Percentiles rank a stretch among this genome's conserved stretches.
phyloP scores from a whole-genome alignment of 176 grass and related monocot genomes.

The Chloris gayana region DNA sequence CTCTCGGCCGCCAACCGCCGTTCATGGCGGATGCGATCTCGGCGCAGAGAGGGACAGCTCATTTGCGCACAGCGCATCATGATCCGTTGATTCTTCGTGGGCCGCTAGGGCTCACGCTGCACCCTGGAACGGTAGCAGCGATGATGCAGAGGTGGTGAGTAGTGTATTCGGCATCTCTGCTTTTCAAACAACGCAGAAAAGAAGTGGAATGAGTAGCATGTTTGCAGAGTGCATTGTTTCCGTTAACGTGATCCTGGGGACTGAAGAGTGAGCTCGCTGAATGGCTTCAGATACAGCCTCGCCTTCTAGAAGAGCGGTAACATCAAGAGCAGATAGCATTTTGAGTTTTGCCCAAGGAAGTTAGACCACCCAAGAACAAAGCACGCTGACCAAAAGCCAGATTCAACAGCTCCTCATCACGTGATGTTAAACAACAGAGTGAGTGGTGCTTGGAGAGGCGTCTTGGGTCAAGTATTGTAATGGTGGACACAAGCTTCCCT shows the following conservation, averaged over 20 bases:
- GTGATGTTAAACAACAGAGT: neutral
- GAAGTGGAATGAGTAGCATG: neutral
- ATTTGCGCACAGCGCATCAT: neutral
- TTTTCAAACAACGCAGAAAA: neutral
- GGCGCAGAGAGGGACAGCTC: slow-evolving; percentile 28
- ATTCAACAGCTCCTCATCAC: neutral
- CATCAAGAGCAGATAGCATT: neutral
- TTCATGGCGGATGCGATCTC: slow-evolving; percentile 31
- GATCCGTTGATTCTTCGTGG: neutral
- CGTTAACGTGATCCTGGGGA: neutral
- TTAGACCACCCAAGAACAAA: neutral
- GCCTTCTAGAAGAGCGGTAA: neutral
- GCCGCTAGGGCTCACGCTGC: neutral
- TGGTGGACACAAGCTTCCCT: neutral
- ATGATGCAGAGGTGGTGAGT: neutral
- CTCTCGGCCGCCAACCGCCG: neutral
- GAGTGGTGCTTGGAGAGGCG: slow-evolving; percentile 1
- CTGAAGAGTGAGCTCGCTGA: neutral
- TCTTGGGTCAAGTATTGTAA: neutral
- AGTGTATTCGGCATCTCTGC: neutral
- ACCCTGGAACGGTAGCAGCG: neutral
- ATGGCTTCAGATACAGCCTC: neutral
- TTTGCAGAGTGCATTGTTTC: neutral
- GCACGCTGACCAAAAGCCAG: neutral
- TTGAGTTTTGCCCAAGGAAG: neutral